These are phyloP conservation scores for Lepidium sativum DNA, from an alignment of 345 rosid genomes.

Conservation along the genomic window DNA sequence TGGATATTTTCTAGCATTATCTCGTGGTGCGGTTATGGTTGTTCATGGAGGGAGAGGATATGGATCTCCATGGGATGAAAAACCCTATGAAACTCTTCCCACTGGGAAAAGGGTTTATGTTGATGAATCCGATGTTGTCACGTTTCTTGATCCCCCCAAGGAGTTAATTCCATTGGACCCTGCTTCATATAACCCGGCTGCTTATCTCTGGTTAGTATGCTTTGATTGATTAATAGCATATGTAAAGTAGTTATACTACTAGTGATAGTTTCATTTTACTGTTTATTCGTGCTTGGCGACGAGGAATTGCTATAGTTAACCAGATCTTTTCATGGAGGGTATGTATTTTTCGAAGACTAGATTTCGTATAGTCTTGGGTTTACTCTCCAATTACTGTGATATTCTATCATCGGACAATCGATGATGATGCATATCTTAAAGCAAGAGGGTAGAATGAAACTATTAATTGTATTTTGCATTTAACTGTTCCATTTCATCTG, in stretches of 20 bases:
- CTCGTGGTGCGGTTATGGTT: slow-evolving; percentile 16
- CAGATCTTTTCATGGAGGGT: not conserved
- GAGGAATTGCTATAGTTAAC: not conserved
- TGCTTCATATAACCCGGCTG: slow-evolving; percentile 65
- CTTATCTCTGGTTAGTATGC: slow-evolving; percentile 61
- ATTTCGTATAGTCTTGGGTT: not conserved
- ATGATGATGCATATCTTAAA: not conserved
- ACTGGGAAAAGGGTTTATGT: slow-evolving; percentile 45
- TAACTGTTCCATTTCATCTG: not conserved
- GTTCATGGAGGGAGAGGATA: slow-evolving; percentile 24
- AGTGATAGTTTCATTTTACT: not conserved
- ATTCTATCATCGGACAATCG: not conserved
- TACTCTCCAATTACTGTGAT: not conserved
- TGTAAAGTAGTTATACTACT: not conserved
- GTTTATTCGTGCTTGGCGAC: not conserved
- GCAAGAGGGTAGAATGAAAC: not conserved
- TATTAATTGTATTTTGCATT: not conserved
- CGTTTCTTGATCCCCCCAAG: slow-evolving; percentile 72
- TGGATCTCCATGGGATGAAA: slow-evolving; percentile 56
- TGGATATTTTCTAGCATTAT: slow-evolving; percentile 4
- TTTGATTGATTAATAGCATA: not conserved
- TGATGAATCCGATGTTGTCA: slow-evolving; percentile 65
- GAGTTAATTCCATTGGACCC: slow-evolving; percentile 75
- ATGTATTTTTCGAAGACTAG: not conserved
- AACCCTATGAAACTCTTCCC: slow-evolving; percentile 51